Evolutionary conservation across 768 basidiomycete genomes (phyloP), one percentile per base, ranked within the genome.

Genomic region (Ramaria rubella): DNA sequence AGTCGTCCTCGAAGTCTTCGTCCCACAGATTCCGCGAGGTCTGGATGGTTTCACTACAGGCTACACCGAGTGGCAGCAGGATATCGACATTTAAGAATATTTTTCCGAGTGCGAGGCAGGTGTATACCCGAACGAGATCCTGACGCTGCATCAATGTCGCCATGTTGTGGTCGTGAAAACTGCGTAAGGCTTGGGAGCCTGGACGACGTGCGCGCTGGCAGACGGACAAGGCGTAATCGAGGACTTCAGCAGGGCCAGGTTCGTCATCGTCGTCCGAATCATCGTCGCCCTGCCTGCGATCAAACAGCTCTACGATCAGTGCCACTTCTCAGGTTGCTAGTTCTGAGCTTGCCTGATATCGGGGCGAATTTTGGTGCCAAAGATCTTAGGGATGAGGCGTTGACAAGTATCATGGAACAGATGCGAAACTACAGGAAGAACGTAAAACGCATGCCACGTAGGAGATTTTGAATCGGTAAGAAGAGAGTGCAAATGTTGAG

Each of bases 401-500:
- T 33, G 17, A 33, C 49, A 51, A 21, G 26, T 51, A 9, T 51
- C 23, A 51, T 33, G 26, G 26, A 51, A 51, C 8, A 30, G 14
- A 51, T 15, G 30, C 19, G 27, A 51, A 27, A 51, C 49, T 21
- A 51, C 21, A 9, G 49, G 49, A 26, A 51, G 49, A 23, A 33
- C 30, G 27, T 51, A 51, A 33, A 51, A 51, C 8, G 49, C 27
- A 51, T 30, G 49, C 49, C 49, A 51, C 19, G 49, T 29, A 27
- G 49, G 49, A 9, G 26, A 19, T 19, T 51, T 30, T 14, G 26
- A 33, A 15, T 27, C 23, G 19, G 31, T 19, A 17, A 51, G 19
- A 26, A 51, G 19, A 4, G 23, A 27, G 49, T 51, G 49, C 14
- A 51, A 21, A 51, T 51, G 49, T 27, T 51, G 26, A 26, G 49